Percentiles rank a stretch among this genome's conserved stretches.
Evolutionary conservation across 1,139 yeast genomes (phyloP).

Genomic region (Diutina pseudorugosa): DNA sequence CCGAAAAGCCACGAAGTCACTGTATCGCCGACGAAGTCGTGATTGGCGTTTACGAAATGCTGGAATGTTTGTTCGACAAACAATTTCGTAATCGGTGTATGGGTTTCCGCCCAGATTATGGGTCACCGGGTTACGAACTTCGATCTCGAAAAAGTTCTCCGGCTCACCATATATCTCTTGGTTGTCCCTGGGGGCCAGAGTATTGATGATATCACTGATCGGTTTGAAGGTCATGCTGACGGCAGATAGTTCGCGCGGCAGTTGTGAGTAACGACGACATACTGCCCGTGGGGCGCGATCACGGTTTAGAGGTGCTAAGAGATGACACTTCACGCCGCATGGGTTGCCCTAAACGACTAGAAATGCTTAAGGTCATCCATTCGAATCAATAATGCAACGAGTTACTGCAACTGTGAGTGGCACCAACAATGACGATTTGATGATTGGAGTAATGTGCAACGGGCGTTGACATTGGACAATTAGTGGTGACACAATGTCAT

Average conservation of each 20-base stretch:
- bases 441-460: no score
- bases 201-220: constrained; percentile 30
- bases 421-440: no score
- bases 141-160: constrained; percentile 87
- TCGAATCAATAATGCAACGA: no score
- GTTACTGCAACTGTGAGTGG: no score
- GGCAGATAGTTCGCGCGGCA: background rate
- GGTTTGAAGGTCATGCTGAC: constrained; percentile 37
- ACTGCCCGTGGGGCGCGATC: background rate
- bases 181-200: constrained; percentile 37
- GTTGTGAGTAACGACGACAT: background rate
- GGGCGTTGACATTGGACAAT: no score
- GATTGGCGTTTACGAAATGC: constrained; percentile 60
- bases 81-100: constrained; percentile 86
- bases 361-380: no score
- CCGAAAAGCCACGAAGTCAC: constrained; percentile 78
- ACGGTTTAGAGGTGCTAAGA: no score
- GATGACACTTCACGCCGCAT: background rate
- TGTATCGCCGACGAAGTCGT: constrained; percentile 72
- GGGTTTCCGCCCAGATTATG: constrained; percentile 48
- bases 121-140: constrained; percentile 68
- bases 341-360: background rate
- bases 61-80: constrained; percentile 82
- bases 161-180: constrained; percentile 89
- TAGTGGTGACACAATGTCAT: no score